These are phyloP conservation scores for Haplosporangium gracile DNA, from an alignment of 192 early-diverging fungal genomes.

Conservation along the genomic window DNA sequence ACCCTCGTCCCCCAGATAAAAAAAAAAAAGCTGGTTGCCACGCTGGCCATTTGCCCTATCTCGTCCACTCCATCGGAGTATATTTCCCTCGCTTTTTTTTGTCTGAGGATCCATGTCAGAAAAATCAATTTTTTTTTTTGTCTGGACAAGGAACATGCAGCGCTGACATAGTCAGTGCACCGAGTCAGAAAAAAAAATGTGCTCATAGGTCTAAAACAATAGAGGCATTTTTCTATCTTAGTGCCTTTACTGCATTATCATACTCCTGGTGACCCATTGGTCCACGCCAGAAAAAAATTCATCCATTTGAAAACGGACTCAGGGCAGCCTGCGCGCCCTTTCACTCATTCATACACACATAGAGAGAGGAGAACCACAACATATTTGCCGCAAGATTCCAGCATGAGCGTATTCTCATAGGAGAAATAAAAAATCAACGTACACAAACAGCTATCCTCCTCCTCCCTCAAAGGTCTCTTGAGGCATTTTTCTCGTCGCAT, in stretches of 20 bases:
- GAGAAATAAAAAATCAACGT: not conserved
- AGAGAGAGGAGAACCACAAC: not conserved
- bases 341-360: not conserved
- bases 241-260: not conserved
- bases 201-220: not conserved
- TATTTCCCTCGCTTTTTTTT: not conserved
- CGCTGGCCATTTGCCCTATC: not conserved
- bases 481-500: not conserved
- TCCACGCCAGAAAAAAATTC: not conserved
- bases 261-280: not conserved
- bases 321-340: not conserved
- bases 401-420: not conserved
- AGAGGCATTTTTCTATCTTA: not conserved
- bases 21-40: not conserved
- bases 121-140: not conserved
- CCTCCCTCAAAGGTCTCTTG: not conserved
- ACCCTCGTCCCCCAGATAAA: not conserved
- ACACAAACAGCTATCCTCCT: not conserved
- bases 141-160: too few relatives aligned
- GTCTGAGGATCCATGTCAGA: not conserved
- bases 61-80: not conserved
- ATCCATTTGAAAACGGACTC: not conserved
- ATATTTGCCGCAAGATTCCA: not conserved
- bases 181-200: conserved; percentile 9
- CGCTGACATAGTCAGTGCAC: not conserved